These are phyloP conservation scores for Lentinula raphanica DNA, from an alignment of 768 basidiomycete genomes.

Conservation along the genomic window DNA sequence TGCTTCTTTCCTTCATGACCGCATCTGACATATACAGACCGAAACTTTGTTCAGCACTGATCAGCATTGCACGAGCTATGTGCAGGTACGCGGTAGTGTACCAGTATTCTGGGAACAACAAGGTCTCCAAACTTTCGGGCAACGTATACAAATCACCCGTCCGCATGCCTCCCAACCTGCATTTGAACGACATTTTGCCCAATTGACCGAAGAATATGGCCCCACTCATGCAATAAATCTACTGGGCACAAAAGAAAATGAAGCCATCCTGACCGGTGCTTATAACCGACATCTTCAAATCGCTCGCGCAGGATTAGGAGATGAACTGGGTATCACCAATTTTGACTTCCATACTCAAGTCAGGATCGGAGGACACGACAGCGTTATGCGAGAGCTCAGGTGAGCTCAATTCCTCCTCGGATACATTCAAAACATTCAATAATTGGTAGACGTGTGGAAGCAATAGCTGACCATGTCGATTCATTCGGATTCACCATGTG, in stretches of 20 bases:
- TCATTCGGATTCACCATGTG: conserved; percentile 83
- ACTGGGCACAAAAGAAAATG: conserved; percentile 89
- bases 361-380: conserved; percentile 79
- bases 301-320: conserved; percentile 56
- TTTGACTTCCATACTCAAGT: conserved; percentile 94
- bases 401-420: conserved; percentile 21
- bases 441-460: conserved; percentile 50
- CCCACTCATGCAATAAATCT: conserved; percentile 86
- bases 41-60: conserved; percentile 87
- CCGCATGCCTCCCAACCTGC: conserved; percentile 96
- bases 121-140: conserved; percentile 90
- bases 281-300: conserved; percentile 78
- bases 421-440: background rate
- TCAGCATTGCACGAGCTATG: conserved; percentile 85
- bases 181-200: conserved; percentile 89
- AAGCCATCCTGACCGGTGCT: conserved; percentile 74
- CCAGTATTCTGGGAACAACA: conserved; percentile 99
- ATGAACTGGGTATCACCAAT: conserved; percentile 73
- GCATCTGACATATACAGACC: conserved; percentile 46
- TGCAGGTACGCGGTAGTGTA: conserved; percentile 92
- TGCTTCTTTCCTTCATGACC: conserved; percentile 3
- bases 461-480: conserved; percentile 61
- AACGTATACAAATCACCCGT: conserved; percentile 90
- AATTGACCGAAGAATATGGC: conserved; percentile 82
- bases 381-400: conserved; percentile 70